These are phyloP conservation scores for Trichomonas vaginalis DNA, from an alignment of 208 protist species.

Conservation along the genomic window DNA sequence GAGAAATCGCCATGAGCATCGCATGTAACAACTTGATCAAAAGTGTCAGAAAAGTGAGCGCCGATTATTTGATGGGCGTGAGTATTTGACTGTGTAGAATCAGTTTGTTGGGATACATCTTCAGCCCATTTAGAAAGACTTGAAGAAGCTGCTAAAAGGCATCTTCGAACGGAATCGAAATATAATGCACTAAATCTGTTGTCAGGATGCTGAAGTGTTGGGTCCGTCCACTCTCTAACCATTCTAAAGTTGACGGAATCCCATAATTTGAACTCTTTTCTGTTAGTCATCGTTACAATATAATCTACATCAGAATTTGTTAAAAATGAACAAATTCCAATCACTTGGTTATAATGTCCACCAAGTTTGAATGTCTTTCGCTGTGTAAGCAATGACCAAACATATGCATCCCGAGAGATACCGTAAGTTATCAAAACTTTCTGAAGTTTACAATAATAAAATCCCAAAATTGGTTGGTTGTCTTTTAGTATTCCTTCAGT, in stretches of 20 bases:
- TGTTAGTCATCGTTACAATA: background rate
- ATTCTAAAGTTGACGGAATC: background rate
- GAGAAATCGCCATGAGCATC: background rate
- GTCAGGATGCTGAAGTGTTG: background rate
- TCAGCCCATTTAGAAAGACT: background rate
- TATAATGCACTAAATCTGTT: background rate
- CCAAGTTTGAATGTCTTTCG: background rate
- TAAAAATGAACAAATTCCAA: background rate
- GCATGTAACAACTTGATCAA: background rate
- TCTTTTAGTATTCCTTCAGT: background rate
- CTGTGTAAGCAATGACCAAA: background rate
- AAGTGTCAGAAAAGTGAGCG: background rate
- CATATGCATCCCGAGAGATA: background rate
- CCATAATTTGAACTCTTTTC: background rate
- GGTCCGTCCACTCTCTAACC: background rate
- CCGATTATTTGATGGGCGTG: background rate
- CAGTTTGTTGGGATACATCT: background rate
- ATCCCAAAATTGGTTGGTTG: background rate
- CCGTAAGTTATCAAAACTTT: background rate
- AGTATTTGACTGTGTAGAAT: background rate
- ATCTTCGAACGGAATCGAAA: background rate
- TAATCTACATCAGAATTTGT: background rate
- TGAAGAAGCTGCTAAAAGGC: background rate
- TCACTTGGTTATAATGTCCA: background rate
- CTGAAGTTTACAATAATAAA: background rate